Base-by-base conservation (phyloP, 1,284 basidiomycete genomes). In the Apiotrichum domesticum region DNA sequence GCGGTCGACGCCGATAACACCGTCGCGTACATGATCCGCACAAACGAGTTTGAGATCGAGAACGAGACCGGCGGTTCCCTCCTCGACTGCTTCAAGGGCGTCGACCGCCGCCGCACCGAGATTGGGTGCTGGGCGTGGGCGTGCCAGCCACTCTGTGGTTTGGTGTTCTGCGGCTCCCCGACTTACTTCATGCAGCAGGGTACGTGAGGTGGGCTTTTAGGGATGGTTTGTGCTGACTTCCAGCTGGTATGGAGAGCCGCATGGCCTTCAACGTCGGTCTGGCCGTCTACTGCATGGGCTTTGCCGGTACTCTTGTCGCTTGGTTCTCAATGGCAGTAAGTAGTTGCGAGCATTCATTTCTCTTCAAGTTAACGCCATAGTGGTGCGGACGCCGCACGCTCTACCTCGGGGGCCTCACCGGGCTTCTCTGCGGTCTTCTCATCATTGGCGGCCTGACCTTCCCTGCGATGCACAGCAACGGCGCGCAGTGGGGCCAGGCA, bases 311-410 rank as follows among this genome's bases (percentile, higher is more conserved):
- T 1, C 59, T 77, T 62, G 57, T 64, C 41, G 69, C 71, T 1
- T 79, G 77, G 77, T 67, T 70, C 59, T 39, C 54, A 5, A 50
- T 70, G 14, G 29, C 29, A 29, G 29, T 29, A 29, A 63, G 59
- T 10, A 61, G 57, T 43, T 56, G 73, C 50, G 79, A 78, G 15
- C 75, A 78, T 34, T 74, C 79, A n/a, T 66, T 70, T 2, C 65
- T 80, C 45, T 81, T 79, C 73, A 61, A 29, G 29, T 77, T 44
- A 57, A 55, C 35, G 81, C 80, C 35, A 71, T 80, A 56, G 57
- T 61, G 45, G 45, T 59, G 56, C 76, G 78, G 73, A 61, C 66
- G 45, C 52, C 70, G 29, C 29, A 29, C 29, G 29, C 29, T 29
- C 29, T 29, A 29, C 29, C 29, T 29, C 29, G 29, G 29, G 3